Conservation (phyloP, 75 land plant genomes). For the Pseudotsuga menziesii region DNA sequence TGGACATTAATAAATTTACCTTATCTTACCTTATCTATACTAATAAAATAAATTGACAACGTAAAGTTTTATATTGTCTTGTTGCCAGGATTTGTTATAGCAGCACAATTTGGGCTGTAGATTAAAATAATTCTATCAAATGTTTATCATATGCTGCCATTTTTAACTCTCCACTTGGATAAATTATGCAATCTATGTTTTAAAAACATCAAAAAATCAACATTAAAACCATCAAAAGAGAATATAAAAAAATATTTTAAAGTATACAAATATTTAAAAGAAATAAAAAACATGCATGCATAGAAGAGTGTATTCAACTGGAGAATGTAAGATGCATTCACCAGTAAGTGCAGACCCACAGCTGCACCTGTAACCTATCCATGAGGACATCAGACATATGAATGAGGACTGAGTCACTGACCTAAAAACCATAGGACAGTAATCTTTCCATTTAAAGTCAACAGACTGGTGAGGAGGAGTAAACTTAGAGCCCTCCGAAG, state of each 20-base stretch:
- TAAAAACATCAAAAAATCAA: neutral
- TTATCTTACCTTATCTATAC: too few species aligned
- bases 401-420: slow-evolving; percentile 4
- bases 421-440: slow-evolving; percentile 78
- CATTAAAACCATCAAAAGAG: neutral
- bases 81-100: neutral
- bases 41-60: too few species aligned
- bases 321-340: neutral
- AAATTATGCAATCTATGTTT: neutral
- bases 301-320: neutral
- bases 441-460: slow-evolving; percentile 79
- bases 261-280: too few species aligned
- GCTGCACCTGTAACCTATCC: neutral
- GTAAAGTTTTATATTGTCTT: neutral
- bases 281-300: neutral
- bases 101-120: too few species aligned
- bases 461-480: slow-evolving; percentile 58
- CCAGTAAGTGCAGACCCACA: neutral
- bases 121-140: neutral
- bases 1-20: too few species aligned
- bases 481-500: slow-evolving; percentile 46
- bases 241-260: neutral
- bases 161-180: slow-evolving; percentile 1
- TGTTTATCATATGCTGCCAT: neutral
- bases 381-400: neutral